These are phyloP conservation scores for Aschersonia sp. DNA, from an alignment of 2,329 filamentous ascomycete species.

Conservation along the genomic window DNA sequence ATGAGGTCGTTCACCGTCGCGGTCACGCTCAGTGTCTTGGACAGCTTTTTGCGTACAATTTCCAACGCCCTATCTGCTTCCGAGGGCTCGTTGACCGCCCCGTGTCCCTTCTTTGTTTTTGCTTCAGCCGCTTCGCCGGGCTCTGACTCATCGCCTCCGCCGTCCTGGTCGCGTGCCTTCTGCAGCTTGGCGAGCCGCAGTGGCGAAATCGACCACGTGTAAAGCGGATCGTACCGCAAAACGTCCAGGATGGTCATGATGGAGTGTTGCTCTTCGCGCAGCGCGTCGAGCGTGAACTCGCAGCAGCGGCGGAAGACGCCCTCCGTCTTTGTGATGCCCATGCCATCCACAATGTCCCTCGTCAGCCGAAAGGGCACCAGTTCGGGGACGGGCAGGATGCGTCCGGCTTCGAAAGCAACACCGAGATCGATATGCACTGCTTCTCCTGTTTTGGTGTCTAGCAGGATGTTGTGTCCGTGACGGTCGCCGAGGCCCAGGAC, in stretches of 20 bases:
- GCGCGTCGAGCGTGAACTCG: conserved; percentile 88
- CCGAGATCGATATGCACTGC: conserved; percentile 95
- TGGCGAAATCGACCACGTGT: conserved; percentile 83
- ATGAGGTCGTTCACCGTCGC: conserved; percentile 96
- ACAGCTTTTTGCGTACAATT: conserved; percentile 90
- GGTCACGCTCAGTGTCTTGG: conserved; percentile 82
- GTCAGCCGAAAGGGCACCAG: conserved; percentile 92
- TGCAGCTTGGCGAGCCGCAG: conserved; percentile 50
- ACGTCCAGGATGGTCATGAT: conserved; percentile 99
- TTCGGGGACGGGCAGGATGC: conserved; percentile 89
- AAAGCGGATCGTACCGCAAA: conserved; percentile 91
- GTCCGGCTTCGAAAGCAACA: conserved; percentile 91
- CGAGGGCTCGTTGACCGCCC: conserved; percentile 38
- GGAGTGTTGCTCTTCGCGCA: conserved; percentile 88
- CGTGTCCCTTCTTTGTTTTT: conserved; percentile 19
- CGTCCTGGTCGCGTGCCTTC: conserved; percentile 38
- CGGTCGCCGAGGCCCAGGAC: conserved; percentile 86
- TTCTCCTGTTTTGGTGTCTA: conserved; percentile 81
- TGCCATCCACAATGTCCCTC: conserved; percentile 87
- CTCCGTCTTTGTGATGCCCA: conserved; percentile 91
- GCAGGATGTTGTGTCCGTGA: conserved; percentile 91
- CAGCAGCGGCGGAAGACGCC: conserved; percentile 96
- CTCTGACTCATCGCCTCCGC: conserved; percentile 19
- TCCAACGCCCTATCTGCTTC: conserved; percentile 88
- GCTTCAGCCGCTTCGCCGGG: conserved; percentile 22